phyloP scores from a whole-genome alignment of 192 early-diverging fungal species.

The Dimargaris cristalligena region DNA sequence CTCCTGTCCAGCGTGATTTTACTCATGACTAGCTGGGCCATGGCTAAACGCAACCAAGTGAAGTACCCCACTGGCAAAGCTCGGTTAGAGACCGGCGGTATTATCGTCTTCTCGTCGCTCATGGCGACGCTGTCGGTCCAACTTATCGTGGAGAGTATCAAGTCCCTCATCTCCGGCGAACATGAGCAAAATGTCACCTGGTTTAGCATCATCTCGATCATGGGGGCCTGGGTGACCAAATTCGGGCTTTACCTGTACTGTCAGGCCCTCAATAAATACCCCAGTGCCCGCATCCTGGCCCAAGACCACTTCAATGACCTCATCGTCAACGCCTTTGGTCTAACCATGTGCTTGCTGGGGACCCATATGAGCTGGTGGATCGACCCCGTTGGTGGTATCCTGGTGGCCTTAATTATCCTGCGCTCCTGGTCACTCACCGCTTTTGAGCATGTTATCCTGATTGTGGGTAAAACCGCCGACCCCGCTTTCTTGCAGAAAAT shows the following conservation, averaged over 20 bases:
- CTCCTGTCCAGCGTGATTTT: constrained; percentile 46
- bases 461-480: constrained; percentile 70
- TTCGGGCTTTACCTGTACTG: constrained; percentile 51
- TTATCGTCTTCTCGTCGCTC: constrained; percentile 60
- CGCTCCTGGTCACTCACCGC: constrained; percentile 47
- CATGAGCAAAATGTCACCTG: constrained; percentile 28
- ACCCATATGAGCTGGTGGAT: constrained; percentile 43
- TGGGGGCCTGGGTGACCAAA: constrained; percentile 41
- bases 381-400: constrained; percentile 51
- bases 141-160: constrained; percentile 46
- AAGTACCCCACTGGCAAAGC: constrained; percentile 62
- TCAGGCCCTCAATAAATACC: constrained; percentile 33
- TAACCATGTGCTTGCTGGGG: constrained; percentile 44
- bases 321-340: constrained; percentile 49
- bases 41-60: constrained; percentile 29
- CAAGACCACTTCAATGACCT: constrained; percentile 64
- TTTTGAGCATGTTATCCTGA: constrained; percentile 56
- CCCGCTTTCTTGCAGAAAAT: constrained; percentile 57
- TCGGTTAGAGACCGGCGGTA: constrained; percentile 59
- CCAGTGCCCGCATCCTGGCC: constrained; percentile 40
- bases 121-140: constrained; percentile 57
- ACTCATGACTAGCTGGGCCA: constrained; percentile 29
- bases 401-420: constrained; percentile 50
- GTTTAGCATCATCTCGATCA: constrained; percentile 34
- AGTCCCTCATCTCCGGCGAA: constrained; percentile 29